These are phyloP conservation scores for Saturnispora zaruensis DNA, from an alignment of 805 yeast genomes.

Conservation along the genomic window DNA sequence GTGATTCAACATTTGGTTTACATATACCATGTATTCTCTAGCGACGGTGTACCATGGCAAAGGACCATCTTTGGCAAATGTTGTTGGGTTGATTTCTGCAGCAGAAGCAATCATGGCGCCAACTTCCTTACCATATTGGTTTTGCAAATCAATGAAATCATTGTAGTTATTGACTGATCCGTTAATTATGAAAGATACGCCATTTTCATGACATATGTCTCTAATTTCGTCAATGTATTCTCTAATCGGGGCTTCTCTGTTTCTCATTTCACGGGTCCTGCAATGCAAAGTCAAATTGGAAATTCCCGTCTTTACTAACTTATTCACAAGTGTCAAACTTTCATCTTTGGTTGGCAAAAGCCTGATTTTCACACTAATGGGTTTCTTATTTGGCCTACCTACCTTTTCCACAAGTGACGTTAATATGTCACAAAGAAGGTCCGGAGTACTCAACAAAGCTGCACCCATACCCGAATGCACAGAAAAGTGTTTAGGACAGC, in stretches of 20 bases:
- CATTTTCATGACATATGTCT: slow-evolving; percentile 47
- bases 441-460: slow-evolving; percentile 78
- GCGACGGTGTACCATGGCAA: slow-evolving; percentile 48
- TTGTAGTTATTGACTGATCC: slow-evolving; percentile 48
- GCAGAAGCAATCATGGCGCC: slow-evolving; percentile 93
- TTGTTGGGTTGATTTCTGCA: slow-evolving; percentile 82
- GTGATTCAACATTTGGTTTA: slow-evolving; percentile 51
- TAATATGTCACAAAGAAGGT: slow-evolving; percentile 61
- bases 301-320: slow-evolving; percentile 70
- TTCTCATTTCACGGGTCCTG: slow-evolving; percentile 81
- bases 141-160: slow-evolving; percentile 34
- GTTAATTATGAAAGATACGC: slow-evolving; percentile 70
- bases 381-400: slow-evolving; percentile 67
- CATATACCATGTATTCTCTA: slow-evolving; percentile 47
- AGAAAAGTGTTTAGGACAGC: slow-evolving; percentile 95
- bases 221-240: slow-evolving; percentile 57
- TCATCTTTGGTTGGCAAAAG: slow-evolving; percentile 55
- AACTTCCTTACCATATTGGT: slow-evolving; percentile 45
- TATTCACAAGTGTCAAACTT: slow-evolving; percentile 50
- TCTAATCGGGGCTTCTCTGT: slow-evolving; percentile 73
- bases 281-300: slow-evolving; percentile 85
- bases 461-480: slow-evolving; percentile 98
- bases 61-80: slow-evolving; percentile 42
- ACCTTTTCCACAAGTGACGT: slow-evolving; percentile 63
- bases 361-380: slow-evolving; percentile 87